Conservation (phyloP, 805 yeast genomes). For the Kodamaea laetipori region DNA sequence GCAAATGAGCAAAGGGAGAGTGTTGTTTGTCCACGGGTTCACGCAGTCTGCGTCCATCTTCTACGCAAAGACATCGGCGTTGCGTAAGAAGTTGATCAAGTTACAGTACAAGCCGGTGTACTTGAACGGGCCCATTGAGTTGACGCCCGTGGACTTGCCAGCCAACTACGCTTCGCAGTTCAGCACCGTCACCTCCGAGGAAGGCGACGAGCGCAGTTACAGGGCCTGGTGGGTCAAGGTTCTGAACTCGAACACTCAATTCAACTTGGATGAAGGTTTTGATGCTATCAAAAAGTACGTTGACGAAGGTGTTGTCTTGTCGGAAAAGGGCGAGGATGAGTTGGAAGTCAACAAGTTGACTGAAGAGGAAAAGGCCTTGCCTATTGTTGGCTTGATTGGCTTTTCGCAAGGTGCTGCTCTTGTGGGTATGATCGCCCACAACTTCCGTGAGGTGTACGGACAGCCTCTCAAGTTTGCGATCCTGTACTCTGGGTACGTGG, state of each 20-base stretch:
- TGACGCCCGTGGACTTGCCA: slow-evolving; percentile 74
- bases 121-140: slow-evolving; percentile 72
- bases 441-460: slow-evolving; percentile 52
- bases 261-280: slow-evolving; percentile 54
- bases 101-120: slow-evolving; percentile 71
- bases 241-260: slow-evolving; percentile 42
- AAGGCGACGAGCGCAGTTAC: slow-evolving; percentile 32
- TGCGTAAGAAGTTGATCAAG: slow-evolving; percentile 71
- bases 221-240: slow-evolving; percentile 80
- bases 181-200: slow-evolving; percentile 42
- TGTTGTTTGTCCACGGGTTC: slow-evolving; percentile 90
- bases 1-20: slow-evolving; percentile 37
- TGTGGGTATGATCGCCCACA: slow-evolving; percentile 67
- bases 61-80: slow-evolving; percentile 86
- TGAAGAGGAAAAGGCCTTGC: slow-evolving; percentile 34
- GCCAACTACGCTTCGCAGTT: slow-evolving; percentile 56
- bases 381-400: slow-evolving; percentile 86
- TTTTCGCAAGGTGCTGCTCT: slow-evolving; percentile 95
- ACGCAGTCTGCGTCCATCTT: slow-evolving; percentile 82
- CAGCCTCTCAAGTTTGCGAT: slow-evolving; percentile 66
- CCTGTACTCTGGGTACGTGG: slow-evolving; percentile 65
- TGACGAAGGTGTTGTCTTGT: slow-evolving; percentile 52
- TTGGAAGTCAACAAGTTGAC: slow-evolving; percentile 14
- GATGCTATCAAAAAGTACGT: slow-evolving; percentile 50
- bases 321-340: slow-evolving; percentile 21